Percentiles rank a stretch among this genome's conserved stretches.
phyloP scores from a whole-genome alignment of 2,329 filamentous ascomycete species.

The Zymoseptoria brevis region DNA sequence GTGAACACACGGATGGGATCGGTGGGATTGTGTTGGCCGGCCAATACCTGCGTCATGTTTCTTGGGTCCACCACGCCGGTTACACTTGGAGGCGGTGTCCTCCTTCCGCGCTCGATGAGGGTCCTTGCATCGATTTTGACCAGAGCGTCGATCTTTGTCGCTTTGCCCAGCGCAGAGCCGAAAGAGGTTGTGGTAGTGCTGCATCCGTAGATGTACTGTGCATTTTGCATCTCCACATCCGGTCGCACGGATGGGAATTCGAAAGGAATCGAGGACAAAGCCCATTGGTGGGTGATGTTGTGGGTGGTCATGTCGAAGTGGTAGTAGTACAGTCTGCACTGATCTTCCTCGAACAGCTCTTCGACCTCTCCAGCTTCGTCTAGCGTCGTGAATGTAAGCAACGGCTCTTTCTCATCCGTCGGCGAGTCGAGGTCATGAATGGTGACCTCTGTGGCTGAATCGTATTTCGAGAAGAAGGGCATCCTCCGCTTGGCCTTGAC shows the following conservation, averaged over 20 bases:
- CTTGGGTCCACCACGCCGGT: slow-evolving; percentile 57
- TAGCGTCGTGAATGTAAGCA: slow-evolving; percentile 13
- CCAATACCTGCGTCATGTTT: slow-evolving; percentile 45
- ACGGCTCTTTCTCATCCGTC: slow-evolving; percentile 23
- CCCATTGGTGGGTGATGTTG: slow-evolving; percentile 54
- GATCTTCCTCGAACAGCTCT: slow-evolving; percentile 47
- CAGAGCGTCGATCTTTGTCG: slow-evolving; percentile 58
- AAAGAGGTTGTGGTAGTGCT: slow-evolving; percentile 52
- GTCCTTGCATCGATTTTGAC: slow-evolving; percentile 52
- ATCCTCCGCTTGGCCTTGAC: slow-evolving; percentile 29
- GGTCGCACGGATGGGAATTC: slow-evolving; percentile 59
- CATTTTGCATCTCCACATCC: slow-evolving; percentile 47
- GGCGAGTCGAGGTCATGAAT: slow-evolving; percentile 25
- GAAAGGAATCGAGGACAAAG: slow-evolving; percentile 56
- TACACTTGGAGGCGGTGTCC: slow-evolving; percentile 31
- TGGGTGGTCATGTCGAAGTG: slow-evolving; percentile 44
- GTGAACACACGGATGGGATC: slow-evolving; percentile 52
- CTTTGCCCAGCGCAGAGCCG: slow-evolving; percentile 53
- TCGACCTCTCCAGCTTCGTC: slow-evolving; percentile 6
- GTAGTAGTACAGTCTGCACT: slow-evolving; percentile 65
- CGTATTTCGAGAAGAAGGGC: slow-evolving; percentile 42
- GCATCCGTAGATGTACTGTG: slow-evolving; percentile 60
- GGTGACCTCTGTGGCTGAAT: slow-evolving; percentile 25
- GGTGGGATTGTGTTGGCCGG: slow-evolving; percentile 29
- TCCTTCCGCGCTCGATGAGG: slow-evolving; percentile 48